Percentiles rank a stretch among this genome's conserved stretches.
phyloP scores from a whole-genome alignment of 495 filamentous ascomycete genomes.

The Penicillium paxilli region DNA sequence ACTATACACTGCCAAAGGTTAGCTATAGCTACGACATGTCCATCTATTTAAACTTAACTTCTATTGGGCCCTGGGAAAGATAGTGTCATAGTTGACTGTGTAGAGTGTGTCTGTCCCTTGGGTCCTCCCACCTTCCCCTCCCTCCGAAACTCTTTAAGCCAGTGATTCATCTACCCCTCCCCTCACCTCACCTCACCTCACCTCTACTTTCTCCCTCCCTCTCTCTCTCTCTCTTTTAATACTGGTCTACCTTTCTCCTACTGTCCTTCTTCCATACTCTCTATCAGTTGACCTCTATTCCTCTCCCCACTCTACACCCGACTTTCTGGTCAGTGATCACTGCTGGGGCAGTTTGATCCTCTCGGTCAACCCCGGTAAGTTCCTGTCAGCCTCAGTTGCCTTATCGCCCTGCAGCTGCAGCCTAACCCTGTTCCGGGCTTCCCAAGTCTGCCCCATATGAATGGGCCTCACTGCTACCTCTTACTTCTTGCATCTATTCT shows the following conservation, averaged over 20 bases:
- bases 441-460: background rate
- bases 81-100: no score
- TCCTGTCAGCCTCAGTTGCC: slow-evolving; percentile 6
- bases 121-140: no score
- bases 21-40: background rate
- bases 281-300: background rate
- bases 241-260: no score
- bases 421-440: background rate
- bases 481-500: background rate
- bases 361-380: background rate
- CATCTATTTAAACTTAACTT: background rate
- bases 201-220: slow-evolving; percentile 12
- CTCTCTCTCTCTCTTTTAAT: slow-evolving; percentile 10
- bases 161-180: slow-evolving; percentile 32
- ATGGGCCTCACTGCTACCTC: background rate
- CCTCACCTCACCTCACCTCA: slow-evolving; percentile 11
- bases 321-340: no score
- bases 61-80: background rate
- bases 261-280: slow-evolving; percentile 5
- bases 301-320: no score
- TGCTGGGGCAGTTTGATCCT: background rate
- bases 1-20: background rate
- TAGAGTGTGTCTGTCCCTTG: no score
- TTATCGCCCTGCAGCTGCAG: background rate
- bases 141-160: slow-evolving; percentile 5